These are phyloP conservation scores for Saccharomycopsis sp. DNA, from an alignment of 805 yeast genomes.

Conservation along the genomic window DNA sequence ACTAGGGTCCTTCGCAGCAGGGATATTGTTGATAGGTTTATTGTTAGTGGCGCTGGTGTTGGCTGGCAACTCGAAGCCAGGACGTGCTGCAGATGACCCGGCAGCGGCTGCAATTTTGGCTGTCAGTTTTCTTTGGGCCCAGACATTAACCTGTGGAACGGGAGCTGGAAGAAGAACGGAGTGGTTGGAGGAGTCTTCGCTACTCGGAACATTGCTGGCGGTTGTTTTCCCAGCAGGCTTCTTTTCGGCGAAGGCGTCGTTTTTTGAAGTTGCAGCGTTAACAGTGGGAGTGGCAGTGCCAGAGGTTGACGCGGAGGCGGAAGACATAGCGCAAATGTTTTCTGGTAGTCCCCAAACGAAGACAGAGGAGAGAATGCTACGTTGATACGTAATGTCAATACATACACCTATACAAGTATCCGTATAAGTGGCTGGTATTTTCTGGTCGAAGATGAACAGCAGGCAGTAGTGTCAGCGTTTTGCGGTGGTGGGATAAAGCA, in stretches of 20 bases:
- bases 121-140: constrained; percentile 15
- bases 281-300: constrained; percentile 27
- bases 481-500: no score
- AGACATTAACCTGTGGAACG: constrained; percentile 17
- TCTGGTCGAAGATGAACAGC: background rate
- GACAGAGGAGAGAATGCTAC: background rate
- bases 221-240: background rate
- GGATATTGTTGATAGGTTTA: background rate
- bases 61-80: no score
- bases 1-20: background rate
- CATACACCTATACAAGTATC: background rate
- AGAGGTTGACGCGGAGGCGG: constrained; percentile 16
- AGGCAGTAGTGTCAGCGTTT: background rate
- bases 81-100: background rate
- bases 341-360: constrained; percentile 21
- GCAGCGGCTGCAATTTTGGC: background rate
- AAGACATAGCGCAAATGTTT: constrained; percentile 16
- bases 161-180: constrained; percentile 21
- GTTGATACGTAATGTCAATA: background rate
- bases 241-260: background rate
- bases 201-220: background rate
- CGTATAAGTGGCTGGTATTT: background rate
- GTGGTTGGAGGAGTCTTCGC: constrained; percentile 1
- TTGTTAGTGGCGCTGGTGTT: background rate
- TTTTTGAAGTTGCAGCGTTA: constrained; percentile 17